A percentile compares a stretch with the other conserved stretches of the same genome.
Conservation (phyloP, 2,329 filamentous ascomycete genomes). For the Xylaria sp. region DNA sequence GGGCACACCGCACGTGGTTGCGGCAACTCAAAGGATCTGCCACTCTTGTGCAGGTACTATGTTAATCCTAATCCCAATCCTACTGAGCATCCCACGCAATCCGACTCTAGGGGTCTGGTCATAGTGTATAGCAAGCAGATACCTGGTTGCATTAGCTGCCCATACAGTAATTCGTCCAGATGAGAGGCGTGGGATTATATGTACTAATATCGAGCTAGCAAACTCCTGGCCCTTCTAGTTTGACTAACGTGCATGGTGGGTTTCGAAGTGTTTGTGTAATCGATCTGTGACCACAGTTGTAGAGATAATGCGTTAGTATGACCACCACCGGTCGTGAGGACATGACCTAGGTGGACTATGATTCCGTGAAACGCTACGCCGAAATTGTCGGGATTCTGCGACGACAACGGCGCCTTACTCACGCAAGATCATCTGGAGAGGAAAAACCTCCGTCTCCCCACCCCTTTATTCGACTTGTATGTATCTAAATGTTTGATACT, state of each 20-base stretch:
- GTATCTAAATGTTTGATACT: not conserved
- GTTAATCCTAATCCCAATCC: not conserved
- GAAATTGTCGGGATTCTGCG: conserved; percentile 14
- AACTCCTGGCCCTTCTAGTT: not conserved
- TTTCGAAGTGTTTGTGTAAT: too few species aligned
- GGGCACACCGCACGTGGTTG: conserved; percentile 10
- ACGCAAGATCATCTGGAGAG: not conserved
- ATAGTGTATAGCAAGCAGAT: not conserved
- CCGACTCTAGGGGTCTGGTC: not conserved
- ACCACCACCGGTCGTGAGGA: not conserved
- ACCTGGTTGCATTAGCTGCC: not conserved
- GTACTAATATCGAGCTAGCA: not conserved
- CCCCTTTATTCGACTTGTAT: not conserved
- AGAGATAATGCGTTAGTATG: too few species aligned
- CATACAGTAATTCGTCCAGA: not conserved
- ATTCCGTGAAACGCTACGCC: conserved; percentile 17
- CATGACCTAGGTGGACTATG: conserved; percentile 26
- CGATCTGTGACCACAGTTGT: too few species aligned
- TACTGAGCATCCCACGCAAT: conserved; percentile 9
- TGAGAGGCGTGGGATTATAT: conserved; percentile 18
- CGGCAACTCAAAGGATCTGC: not conserved
- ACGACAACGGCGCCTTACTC: conserved; percentile 2
- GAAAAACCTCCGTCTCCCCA: not conserved
- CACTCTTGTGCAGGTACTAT: not conserved
- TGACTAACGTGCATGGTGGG: too few species aligned